Percentiles rank a stretch among this genome's conserved stretches.
These are phyloP conservation scores for Cyclotella cryptica DNA, from an alignment of 108 stramenopile genomes.

Conservation along the genomic window DNA sequence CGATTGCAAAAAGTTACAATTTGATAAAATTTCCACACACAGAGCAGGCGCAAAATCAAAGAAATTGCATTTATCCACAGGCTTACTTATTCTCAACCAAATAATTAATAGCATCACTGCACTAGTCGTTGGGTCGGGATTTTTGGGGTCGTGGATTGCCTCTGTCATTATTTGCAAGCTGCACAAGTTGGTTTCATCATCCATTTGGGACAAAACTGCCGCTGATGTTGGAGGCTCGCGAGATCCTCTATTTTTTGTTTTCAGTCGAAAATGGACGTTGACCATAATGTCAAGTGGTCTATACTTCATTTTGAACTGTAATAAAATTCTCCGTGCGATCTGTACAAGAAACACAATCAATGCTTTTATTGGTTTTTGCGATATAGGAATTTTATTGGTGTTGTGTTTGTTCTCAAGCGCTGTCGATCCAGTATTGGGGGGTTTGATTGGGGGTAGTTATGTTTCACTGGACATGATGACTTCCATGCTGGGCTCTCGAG, in stretches of 20 bases:
- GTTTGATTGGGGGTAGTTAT: conserved; percentile 2
- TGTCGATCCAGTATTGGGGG: conserved; percentile 14
- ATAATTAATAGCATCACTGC: conserved; percentile 22
- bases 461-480: conserved; percentile 6
- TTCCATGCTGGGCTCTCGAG: neutral
- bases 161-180: conserved; percentile 9
- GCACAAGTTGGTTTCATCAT: neutral
- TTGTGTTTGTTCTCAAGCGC: neutral
- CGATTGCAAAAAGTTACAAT: neutral
- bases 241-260: neutral
- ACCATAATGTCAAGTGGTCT: neutral
- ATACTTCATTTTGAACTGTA: conserved; percentile 4
- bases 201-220: neutral
- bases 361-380: neutral
- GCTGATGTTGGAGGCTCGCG: neutral
- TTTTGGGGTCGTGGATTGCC: conserved; percentile 34
- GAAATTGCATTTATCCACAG: neutral
- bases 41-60: conserved; percentile 6
- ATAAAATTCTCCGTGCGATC: conserved; percentile 1
- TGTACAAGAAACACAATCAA: neutral
- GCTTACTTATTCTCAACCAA: conserved; percentile 17
- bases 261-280: conserved; percentile 9
- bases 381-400: neutral
- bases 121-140: conserved; percentile 16
- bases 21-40: neutral